Base-by-base conservation (phyloP, 371 early-diverging fungal species). In the Cokeromyces recurvatus region DNA sequence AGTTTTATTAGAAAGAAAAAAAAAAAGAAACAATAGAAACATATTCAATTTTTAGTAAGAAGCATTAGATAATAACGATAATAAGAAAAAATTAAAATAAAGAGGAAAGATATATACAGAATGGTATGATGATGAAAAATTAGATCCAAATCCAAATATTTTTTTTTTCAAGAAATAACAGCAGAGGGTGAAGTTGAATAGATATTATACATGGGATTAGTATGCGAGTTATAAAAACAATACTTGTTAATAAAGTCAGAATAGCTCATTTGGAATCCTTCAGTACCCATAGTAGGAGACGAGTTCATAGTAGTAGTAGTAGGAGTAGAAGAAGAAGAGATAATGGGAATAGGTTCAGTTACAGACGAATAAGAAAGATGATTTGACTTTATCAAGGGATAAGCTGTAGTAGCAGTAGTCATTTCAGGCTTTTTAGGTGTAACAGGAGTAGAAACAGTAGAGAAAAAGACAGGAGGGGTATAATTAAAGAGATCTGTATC, bases 221-320 rank as follows among this genome's bases (percentile, higher is more conserved):
- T 36, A 45, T 66, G 63, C 0, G 66, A 56, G 25, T 66, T 62
- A 43, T 77, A 81, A 44, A 81, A 81, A 51, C 81, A 81, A 50
- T 81, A 81, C 54, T 77, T 78, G 55, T 75, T 74, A 2, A 81
- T 74, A 46, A 81, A 57, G 37, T 78, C 78, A 53, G 61, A 62
- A 43, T 81, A 81, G 10, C 46, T 53, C 53, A 53, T 58, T 40
- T 53, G 48, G 23, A 34, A 55, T 2, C 56, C 56, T 35, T 55
- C 56, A n/a, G 45, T 43, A 29, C 46, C 45, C 23, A 44, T 20
- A 21, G 48, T 21, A 34, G 38, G 32, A 37, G 16, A 25, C 11
- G 44, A 34, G 35, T 20, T 36, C 3, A 12, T 11, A 31, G 29
- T 51, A 17, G 35, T 16, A 35, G 39, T 32, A 15, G 43, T 16